Evolutionary conservation across 768 basidiomycete genomes (phyloP), one percentile per base, ranked within the genome.

Genomic region (Russula vinacea): DNA sequence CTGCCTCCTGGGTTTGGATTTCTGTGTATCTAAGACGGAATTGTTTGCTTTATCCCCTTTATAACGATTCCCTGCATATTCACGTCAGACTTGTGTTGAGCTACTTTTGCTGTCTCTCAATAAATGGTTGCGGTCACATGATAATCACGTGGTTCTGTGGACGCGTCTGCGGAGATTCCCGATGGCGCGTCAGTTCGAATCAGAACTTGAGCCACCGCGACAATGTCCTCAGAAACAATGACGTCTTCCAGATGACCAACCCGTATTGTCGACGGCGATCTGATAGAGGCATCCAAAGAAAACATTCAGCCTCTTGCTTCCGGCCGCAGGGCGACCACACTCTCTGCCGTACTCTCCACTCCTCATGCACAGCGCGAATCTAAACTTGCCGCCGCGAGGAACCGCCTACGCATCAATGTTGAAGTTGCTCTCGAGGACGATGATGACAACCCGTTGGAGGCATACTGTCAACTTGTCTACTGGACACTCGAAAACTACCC

Each of bases 401-500:
- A 83, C 65, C 76, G 86, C 26, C 83, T 88, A 24, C 83, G 89
- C 14, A 80, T 89, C 55, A 90, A 92, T 63, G 84, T 90, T 17
- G 83, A 88, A 69, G 71, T 89, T 11, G 85, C 89, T 0, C 70
- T 91, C n/a, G 76, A 81, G 62, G 81, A 84, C 61, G 93, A 92
- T 42, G 87, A 88, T 51, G 85, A 83, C 60, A 91, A 93, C 71
- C 86, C 92, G 0, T 79, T 98, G 44, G 94, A 95, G 66, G 89
- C 91, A 1, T 96, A 94, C 70, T 86, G 84, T 70, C 81, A 82
- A 65, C 86, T 98, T 68, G 88, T 98, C 57, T 83, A 89, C 56
- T 98, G 95, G 91, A 94, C 91, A 0, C 77, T 94, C 49, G 93
- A 96, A 73, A 94, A 92, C 74, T 96, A 98, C 72, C 94, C 96